Evolutionary conservation across 768 basidiomycete genomes (phyloP), one percentile per base, ranked within the genome.

Genomic region (Auricularia sp.): DNA sequence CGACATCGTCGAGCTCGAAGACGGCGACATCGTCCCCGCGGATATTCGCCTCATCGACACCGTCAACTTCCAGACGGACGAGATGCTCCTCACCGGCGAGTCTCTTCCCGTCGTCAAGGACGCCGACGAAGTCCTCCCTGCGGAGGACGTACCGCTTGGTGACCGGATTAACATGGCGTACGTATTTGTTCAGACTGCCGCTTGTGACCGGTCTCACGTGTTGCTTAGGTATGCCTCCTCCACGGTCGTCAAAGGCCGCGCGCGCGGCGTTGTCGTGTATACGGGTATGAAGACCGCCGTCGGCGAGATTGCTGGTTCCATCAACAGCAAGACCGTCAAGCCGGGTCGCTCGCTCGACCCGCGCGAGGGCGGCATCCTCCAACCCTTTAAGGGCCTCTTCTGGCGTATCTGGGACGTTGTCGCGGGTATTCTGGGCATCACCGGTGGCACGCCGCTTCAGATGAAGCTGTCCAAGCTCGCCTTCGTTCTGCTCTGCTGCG

Each of bases 221-320:
- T 54, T 1, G 11, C n/a, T 7, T 23, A 59, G 56, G 3, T 59
- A 59, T 35, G 23, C 56, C 1, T 80, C 77, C 51, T 83, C 77
- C 47, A 81, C 71, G 3, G 64, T 75, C 29, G 77, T 74, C 7
- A 82, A 83, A 70, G 83, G 82, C 56, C 78, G 82, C 43, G 81
- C 77, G 3, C 75, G 76, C 14, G 80, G 79, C 36, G 73, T 84
- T 43, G 77, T 80, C 59, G 74, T 79, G 60, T 74, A 71, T n/a
- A 83, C 81, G n/a, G 82, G 77, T 7, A 83, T 84, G 83, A 70
- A 75, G 59, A 82, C 83, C 5, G 80, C 83, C 70, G 79, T 82
- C 61, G 72, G 75, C 61, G 73, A 70, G 54, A 71, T 70, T 44
- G 68, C 74, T 56, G 76, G 78, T 60, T 77, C 77, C 3, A 74